Evolutionary conservation across 768 basidiomycete genomes (phyloP).

Genomic region (Kwoniella shandongensis): DNA sequence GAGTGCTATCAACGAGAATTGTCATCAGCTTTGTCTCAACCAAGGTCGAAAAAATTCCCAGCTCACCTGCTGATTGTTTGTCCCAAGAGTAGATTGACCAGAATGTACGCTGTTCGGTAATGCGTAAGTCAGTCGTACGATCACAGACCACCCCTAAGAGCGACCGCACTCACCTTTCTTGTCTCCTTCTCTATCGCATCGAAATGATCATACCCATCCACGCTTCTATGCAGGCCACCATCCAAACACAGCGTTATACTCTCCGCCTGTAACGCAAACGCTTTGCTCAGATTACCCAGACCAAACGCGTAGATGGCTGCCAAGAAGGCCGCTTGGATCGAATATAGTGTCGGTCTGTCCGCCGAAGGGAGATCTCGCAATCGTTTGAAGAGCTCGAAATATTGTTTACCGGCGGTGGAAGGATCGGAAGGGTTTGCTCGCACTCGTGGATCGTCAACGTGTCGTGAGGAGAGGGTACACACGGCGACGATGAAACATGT

Average conservation of each 20-base stretch:
- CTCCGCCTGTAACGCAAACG: slow-evolving; percentile 80
- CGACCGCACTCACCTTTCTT: slow-evolving; percentile 60
- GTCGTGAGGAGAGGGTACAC: slow-evolving; percentile 85
- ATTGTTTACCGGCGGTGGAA: slow-evolving; percentile 83
- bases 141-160: neutral
- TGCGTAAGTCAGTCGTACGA: neutral
- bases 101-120: slow-evolving; percentile 65
- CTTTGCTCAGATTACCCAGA: slow-evolving; percentile 80
- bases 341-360: slow-evolving; percentile 86
- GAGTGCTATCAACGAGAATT: slow-evolving; percentile 26
- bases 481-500: slow-evolving; percentile 90
- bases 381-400: slow-evolving; percentile 84
- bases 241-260: slow-evolving; percentile 84
- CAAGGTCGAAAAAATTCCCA: slow-evolving; percentile 6
- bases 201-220: slow-evolving; percentile 71
- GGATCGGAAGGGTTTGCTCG: slow-evolving; percentile 77
- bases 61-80: slow-evolving; percentile 82
- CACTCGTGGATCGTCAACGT: slow-evolving; percentile 88
- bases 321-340: slow-evolving; percentile 83
- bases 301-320: slow-evolving; percentile 93
- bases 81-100: slow-evolving; percentile 98
- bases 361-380: slow-evolving; percentile 84
- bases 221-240: slow-evolving; percentile 81
- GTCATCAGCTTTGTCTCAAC: neutral
- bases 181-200: slow-evolving; percentile 87